Conservation (phyloP, 495 filamentous ascomycete species). For the Hypoxylon lenormandii region DNA sequence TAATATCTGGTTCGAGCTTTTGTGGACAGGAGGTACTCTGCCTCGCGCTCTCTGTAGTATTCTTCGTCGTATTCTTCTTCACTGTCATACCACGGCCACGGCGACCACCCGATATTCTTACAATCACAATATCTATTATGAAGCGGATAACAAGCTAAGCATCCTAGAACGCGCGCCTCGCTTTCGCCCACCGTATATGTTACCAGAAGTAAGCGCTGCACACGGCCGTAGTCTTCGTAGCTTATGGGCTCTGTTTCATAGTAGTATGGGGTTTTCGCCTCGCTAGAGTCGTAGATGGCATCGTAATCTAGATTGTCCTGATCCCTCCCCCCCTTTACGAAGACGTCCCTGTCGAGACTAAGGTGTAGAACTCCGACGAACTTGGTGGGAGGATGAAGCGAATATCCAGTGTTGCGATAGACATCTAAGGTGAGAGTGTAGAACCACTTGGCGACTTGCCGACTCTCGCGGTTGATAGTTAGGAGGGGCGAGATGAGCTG, state of each 20-base stretch:
- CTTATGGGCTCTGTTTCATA: background rate
- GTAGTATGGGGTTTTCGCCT: background rate
- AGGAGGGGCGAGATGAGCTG: slow-evolving; percentile 18
- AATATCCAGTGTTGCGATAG: background rate
- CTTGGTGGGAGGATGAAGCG: background rate
- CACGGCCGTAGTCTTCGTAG: background rate
- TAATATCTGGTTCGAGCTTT: too few relatives aligned
- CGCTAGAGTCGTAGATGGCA: background rate
- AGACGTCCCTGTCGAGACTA: slow-evolving; percentile 1
- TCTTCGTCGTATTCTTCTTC: too few relatives aligned
- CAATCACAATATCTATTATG: too few relatives aligned
- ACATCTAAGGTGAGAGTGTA: slow-evolving; percentile 18
- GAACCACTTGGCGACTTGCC: slow-evolving; percentile 21
- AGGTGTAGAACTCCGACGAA: slow-evolving; percentile 6
- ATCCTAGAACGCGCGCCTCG: too few relatives aligned
- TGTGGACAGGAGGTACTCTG: too few relatives aligned
- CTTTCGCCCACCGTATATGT: too few relatives aligned
- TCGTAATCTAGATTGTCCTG: background rate
- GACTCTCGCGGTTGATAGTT: slow-evolving; percentile 20
- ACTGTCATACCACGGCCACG: too few relatives aligned
- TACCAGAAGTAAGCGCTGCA: too few relatives aligned
- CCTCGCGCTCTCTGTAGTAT: too few relatives aligned
- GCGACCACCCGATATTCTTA: too few relatives aligned
- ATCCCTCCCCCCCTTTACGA: background rate
- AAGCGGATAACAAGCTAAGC: too few relatives aligned